phyloP scores from a whole-genome alignment of 1,139 yeast genomes.

The Pichia kudriavzevii region DNA sequence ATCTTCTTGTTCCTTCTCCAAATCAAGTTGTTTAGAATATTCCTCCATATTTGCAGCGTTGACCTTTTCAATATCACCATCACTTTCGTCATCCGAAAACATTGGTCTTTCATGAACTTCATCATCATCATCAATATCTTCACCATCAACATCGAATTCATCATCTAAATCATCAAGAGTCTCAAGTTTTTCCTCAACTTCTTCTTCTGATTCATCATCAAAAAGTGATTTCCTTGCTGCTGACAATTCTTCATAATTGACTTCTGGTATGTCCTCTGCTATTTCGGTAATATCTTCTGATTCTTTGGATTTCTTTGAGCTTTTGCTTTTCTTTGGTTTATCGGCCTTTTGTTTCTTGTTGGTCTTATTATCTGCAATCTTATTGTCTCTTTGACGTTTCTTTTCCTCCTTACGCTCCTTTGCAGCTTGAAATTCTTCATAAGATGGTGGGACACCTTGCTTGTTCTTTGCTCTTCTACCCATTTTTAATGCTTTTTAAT shows the following conservation, averaged over 20 bases:
- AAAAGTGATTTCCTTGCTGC: conserved; percentile 68
- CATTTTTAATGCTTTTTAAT: no score
- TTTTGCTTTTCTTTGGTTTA: conserved; percentile 21
- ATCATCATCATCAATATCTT: conserved; percentile 30
- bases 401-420: conserved; percentile 36
- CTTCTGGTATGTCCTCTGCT: conserved; percentile 50
- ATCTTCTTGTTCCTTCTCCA: conserved; percentile 65
- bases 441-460: conserved; percentile 83
- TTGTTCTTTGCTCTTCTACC: conserved; percentile 89
- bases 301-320: conserved; percentile 23
- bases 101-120: conserved; percentile 58
- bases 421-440: conserved; percentile 68
- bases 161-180: conserved; percentile 45
- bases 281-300: conserved; percentile 34
- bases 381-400: conserved; percentile 26
- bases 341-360: conserved; percentile 11
- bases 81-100: conserved; percentile 74
- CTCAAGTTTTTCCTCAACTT: conserved; percentile 39
- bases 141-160: conserved; percentile 25
- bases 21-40: conserved; percentile 59
- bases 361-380: conserved; percentile 19
- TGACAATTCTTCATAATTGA: conserved; percentile 55
- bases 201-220: conserved; percentile 58
- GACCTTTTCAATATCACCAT: conserved; percentile 69
- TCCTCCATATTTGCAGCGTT: conserved; percentile 88